phyloP scores from a whole-genome alignment of 2,329 filamentous ascomycete genomes.

The Purpureocillium lavendulum region DNA sequence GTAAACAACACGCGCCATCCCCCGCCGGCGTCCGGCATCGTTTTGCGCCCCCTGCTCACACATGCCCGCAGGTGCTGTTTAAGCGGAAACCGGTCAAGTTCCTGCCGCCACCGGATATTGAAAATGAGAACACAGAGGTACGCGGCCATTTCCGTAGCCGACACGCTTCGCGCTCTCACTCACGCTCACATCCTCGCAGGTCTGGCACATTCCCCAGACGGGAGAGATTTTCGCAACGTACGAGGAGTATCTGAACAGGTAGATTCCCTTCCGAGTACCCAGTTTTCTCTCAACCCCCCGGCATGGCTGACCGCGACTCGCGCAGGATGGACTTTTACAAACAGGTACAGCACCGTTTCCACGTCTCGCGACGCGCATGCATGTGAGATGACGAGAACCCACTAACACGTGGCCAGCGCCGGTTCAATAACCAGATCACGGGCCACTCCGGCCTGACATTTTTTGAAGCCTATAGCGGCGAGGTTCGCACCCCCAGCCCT shows the following conservation, averaged over 20 bases:
- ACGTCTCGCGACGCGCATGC: neutral
- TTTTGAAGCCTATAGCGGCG: slow-evolving; percentile 85
- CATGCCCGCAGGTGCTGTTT: slow-evolving; percentile 65
- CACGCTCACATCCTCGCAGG: slow-evolving; percentile 39
- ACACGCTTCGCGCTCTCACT: slow-evolving; percentile 3
- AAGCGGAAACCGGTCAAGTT: slow-evolving; percentile 93
- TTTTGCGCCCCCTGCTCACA: slow-evolving; percentile 5
- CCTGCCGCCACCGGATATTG: slow-evolving; percentile 59
- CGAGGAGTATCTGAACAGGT: slow-evolving; percentile 80
- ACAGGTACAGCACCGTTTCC: slow-evolving; percentile 45
- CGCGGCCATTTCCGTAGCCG: slow-evolving; percentile 12
- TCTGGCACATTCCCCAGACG: slow-evolving; percentile 87
- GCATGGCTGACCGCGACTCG: slow-evolving; percentile 9
- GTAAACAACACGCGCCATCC: too few relatives aligned
- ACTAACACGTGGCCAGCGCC: slow-evolving; percentile 44
- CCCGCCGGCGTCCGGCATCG: neutral
- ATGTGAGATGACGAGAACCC: slow-evolving; percentile 3
- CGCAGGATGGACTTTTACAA: slow-evolving; percentile 85
- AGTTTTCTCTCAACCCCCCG: neutral
- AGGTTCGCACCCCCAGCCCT: slow-evolving; percentile 48
- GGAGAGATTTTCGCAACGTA: slow-evolving; percentile 85
- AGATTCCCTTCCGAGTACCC: slow-evolving; percentile 25
- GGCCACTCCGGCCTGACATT: slow-evolving; percentile 87
- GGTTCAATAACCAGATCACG: slow-evolving; percentile 93
- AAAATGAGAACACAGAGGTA: slow-evolving; percentile 81